Percentiles rank a stretch among this genome's conserved stretches.
Evolutionary conservation across 495 filamentous ascomycete genomes (phyloP).

Genomic region (Neurospora tetraspora): DNA sequence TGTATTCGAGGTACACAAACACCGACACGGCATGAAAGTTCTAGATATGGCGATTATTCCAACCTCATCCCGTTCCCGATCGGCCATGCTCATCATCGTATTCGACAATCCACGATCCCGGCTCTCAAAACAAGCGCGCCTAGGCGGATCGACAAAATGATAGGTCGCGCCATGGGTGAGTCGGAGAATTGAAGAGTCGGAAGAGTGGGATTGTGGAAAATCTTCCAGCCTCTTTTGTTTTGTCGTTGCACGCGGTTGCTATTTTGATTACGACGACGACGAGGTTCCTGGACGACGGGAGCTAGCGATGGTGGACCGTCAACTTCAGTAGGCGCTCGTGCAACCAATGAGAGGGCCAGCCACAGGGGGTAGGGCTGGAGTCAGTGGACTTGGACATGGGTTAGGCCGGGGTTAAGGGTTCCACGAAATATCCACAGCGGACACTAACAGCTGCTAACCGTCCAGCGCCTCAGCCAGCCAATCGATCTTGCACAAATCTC

Average conservation of each 20-base stretch:
- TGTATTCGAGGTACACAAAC: background rate
- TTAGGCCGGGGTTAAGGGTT: background rate
- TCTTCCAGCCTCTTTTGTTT: background rate
- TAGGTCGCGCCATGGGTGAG: background rate
- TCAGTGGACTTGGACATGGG: background rate
- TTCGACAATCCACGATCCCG: background rate
- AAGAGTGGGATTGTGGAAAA: background rate
- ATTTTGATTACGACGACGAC: background rate
- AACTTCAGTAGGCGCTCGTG: slow-evolving; percentile 8
- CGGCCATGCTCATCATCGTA: background rate
- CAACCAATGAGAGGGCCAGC: slow-evolving; percentile 3
- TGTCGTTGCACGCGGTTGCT: background rate
- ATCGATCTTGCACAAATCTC: background rate
- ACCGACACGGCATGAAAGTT: background rate
- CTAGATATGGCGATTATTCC: background rate
- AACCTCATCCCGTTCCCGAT: background rate
- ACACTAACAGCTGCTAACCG: background rate
- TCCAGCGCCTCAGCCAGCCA: background rate
- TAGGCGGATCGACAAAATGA: background rate
- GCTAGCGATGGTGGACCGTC: background rate
- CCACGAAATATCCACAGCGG: background rate
- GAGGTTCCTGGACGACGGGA: slow-evolving; percentile 3
- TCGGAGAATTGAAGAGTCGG: background rate
- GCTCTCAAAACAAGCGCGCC: background rate
- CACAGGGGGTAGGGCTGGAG: background rate